These are phyloP conservation scores for Colletotrichum chrysophilum DNA, from an alignment of 2,329 filamentous ascomycete genomes.

Conservation along the genomic window DNA sequence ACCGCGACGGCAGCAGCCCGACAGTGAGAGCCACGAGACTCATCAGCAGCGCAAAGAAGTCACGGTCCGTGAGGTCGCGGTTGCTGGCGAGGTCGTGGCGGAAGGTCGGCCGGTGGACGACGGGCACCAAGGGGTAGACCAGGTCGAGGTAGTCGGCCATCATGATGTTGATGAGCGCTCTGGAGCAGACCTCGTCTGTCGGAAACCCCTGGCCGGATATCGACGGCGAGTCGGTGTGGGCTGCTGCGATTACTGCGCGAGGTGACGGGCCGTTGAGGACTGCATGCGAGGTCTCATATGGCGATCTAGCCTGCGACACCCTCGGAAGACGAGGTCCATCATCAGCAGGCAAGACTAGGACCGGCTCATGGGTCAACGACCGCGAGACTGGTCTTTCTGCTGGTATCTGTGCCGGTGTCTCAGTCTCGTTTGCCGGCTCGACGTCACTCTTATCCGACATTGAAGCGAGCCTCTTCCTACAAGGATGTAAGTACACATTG, in stretches of 20 bases:
- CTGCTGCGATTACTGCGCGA: background rate
- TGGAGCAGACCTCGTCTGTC: conserved; percentile 31
- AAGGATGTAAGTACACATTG: background rate
- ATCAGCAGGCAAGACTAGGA: background rate
- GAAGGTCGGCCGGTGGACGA: conserved; percentile 29
- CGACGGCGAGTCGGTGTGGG: background rate
- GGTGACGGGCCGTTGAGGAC: background rate
- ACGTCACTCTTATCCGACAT: conserved; percentile 5
- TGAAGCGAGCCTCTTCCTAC: conserved; percentile 12
- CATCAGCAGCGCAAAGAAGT: conserved; percentile 30
- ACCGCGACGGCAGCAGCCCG: conserved; percentile 30
- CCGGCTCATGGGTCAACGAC: background rate
- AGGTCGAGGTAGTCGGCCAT: conserved; percentile 30
- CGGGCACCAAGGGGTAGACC: conserved; percentile 29
- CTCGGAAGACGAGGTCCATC: background rate
- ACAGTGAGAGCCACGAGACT: conserved; percentile 28
- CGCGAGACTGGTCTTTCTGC: background rate
- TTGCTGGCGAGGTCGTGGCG: conserved; percentile 24
- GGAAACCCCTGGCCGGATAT: conserved; percentile 3
- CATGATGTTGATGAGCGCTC: conserved; percentile 25
- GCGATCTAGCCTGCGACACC: background rate
- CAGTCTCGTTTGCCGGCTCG: background rate
- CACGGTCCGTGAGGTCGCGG: conserved; percentile 26
- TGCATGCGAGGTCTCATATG: background rate
- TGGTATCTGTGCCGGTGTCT: background rate